phyloP scores from a whole-genome alignment of 768 basidiomycete genomes.

The Galerina sulciceps region DNA sequence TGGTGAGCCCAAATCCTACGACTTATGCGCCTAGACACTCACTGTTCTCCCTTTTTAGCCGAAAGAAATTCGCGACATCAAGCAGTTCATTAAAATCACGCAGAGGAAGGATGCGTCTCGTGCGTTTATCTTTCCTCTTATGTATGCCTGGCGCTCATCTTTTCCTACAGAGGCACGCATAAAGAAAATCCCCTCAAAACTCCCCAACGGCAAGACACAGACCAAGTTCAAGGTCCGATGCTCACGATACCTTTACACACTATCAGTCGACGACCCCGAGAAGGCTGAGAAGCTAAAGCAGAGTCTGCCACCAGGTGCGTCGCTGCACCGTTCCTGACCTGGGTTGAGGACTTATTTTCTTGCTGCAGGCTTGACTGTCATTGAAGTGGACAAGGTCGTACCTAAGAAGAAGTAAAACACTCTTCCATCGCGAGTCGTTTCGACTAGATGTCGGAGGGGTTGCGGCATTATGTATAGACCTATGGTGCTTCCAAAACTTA shows the following conservation, averaged over 20 bases:
- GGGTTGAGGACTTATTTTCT: neutral
- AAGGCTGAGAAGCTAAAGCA: slow-evolving; percentile 98
- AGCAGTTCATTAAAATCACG: slow-evolving; percentile 96
- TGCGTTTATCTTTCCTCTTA: slow-evolving; percentile 48
- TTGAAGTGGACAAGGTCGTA: slow-evolving; percentile 64
- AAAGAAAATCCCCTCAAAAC: slow-evolving; percentile 86
- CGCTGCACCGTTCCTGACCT: neutral
- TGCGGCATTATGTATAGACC: slow-evolving; percentile 21
- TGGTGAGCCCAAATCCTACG: slow-evolving; percentile 32
- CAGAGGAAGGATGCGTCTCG: slow-evolving; percentile 96
- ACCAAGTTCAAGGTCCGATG: slow-evolving; percentile 99
- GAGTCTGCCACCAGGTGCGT: slow-evolving; percentile 91
- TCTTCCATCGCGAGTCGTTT: slow-evolving; percentile 24
- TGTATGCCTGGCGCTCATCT: neutral
- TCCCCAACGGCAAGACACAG: slow-evolving; percentile 71
- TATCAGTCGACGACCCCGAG: slow-evolving; percentile 92
- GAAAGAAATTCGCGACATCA: slow-evolving; percentile 98
- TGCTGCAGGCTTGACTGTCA: slow-evolving; percentile 66
- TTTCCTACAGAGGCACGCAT: slow-evolving; percentile 83
- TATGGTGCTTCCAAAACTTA: slow-evolving; percentile 33
- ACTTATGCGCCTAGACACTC: neutral
- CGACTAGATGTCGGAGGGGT: slow-evolving; percentile 22
- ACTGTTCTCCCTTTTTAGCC: slow-evolving; percentile 56
- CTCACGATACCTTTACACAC: slow-evolving; percentile 96
- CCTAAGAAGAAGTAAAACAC: slow-evolving; percentile 74